These are phyloP conservation scores for Chalciporus sp. DNA, from an alignment of 1,284 basidiomycete genomes.

Conservation along the genomic window DNA sequence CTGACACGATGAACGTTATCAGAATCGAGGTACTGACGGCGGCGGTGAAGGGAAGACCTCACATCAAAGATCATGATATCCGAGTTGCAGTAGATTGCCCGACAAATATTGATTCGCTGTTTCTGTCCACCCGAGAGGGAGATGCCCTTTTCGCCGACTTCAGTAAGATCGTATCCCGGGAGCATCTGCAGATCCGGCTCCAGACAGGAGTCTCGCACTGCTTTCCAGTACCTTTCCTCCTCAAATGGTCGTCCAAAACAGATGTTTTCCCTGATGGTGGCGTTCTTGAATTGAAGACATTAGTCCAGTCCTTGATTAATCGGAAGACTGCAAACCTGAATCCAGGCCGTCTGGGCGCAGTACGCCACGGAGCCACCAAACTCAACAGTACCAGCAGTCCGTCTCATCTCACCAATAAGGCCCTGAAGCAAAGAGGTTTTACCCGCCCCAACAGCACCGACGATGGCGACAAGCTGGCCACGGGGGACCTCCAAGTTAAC, in stretches of 20 bases:
- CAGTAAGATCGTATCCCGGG: slow-evolving; percentile 76
- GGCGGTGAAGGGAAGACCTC: slow-evolving; percentile 14
- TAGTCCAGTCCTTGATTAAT: background rate
- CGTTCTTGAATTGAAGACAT: slow-evolving; percentile 49
- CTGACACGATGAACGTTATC: slow-evolving; percentile 26
- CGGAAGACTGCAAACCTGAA: slow-evolving; percentile 53
- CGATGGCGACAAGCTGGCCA: slow-evolving; percentile 79
- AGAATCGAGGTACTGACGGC: background rate
- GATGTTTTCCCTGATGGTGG: slow-evolving; percentile 80
- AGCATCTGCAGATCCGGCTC: slow-evolving; percentile 67
- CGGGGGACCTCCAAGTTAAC: slow-evolving; percentile 68
- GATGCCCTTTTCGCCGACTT: slow-evolving; percentile 93
- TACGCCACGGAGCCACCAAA: slow-evolving; percentile 81
- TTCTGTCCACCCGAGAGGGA: slow-evolving; percentile 83
- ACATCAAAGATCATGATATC: slow-evolving; percentile 86
- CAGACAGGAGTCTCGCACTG: slow-evolving; percentile 61
- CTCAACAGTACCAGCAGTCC: slow-evolving; percentile 57
- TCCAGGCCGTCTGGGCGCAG: slow-evolving; percentile 88
- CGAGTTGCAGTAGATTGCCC: slow-evolving; percentile 83
- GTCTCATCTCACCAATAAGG: slow-evolving; percentile 81
- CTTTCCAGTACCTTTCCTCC: slow-evolving; percentile 64
- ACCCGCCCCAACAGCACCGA: slow-evolving; percentile 67
- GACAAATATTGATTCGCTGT: slow-evolving; percentile 76
- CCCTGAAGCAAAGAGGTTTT: slow-evolving; percentile 79
- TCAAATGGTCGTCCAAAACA: slow-evolving; percentile 70